Conservation (phyloP, 768 basidiomycete species). For the Mycena polygramma region DNA sequence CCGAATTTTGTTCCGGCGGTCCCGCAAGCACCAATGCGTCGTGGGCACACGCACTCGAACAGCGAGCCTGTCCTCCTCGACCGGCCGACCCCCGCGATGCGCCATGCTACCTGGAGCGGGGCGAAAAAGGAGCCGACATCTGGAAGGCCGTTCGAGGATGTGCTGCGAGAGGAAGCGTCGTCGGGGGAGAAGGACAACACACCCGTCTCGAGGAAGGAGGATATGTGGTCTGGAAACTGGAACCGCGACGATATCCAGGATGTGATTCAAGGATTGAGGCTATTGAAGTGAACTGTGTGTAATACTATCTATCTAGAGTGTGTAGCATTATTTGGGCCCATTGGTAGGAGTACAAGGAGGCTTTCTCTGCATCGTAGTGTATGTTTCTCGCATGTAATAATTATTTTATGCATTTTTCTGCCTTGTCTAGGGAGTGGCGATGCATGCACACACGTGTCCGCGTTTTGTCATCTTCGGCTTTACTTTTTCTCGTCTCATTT, state of each 20-base stretch:
- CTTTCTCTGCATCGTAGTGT: constrained; percentile 7
- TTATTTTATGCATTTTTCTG: neutral
- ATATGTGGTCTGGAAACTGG: constrained; percentile 34
- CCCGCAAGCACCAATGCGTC: constrained; percentile 20
- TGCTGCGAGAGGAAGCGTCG: neutral
- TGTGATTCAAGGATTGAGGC: constrained; percentile 32
- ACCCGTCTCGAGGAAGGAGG: constrained; percentile 30
- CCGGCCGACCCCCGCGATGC: constrained; percentile 1
- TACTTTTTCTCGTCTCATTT: neutral
- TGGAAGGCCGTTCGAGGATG: constrained; percentile 30
- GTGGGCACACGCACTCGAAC: constrained; percentile 29
- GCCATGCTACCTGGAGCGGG: constrained; percentile 27
- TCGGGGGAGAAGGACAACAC: constrained; percentile 9
- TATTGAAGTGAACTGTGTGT: constrained; percentile 21
- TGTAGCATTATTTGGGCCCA: constrained; percentile 16
- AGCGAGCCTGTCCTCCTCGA: constrained; percentile 23
- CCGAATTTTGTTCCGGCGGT: constrained; percentile 9
- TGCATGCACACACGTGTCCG: neutral
- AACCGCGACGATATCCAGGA: constrained; percentile 37
- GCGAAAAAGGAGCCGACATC: constrained; percentile 10
- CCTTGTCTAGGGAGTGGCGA: neutral
- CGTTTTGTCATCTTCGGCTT: no score
- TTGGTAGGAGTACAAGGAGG: constrained; percentile 15
- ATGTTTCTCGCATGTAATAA: constrained; percentile 4
- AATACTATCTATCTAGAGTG: constrained; percentile 10